Evolutionary conservation across 139 green algal species (phyloP), one percentile per base, ranked within the genome.

Genomic region (Chlorella ohadii): DNA sequence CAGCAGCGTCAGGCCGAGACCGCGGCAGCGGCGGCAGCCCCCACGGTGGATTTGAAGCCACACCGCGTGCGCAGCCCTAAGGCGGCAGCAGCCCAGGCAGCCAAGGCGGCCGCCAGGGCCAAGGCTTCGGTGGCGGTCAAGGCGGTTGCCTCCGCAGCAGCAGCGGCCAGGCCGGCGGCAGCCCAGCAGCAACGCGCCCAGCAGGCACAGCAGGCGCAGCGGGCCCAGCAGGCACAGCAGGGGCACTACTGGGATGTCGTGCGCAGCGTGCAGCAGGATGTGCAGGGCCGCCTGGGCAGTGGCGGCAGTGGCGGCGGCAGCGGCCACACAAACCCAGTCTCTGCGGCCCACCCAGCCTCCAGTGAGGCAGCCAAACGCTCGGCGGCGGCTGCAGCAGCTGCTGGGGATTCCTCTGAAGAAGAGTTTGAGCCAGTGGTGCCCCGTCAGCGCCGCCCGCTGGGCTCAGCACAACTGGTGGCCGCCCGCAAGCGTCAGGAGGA

Each of bases 161-260:
- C 31, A 1, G 72, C 25, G 27, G 28, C 39, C 13, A 38, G 27
- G 27, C 7, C 9, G 15, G 51, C 51, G 3, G 51, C 51, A 22
- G 51, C 51, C 51, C 51, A 25, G 51, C 7, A 3, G 36, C 57
- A 81, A 33, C 55, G 20, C 12, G 33, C 0, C 22, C 75, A 71
- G 56, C 51, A 56, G 59, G 25, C n/a, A 36, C 25, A 33, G 28
- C 78, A 23, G 16, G 5, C 12, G 27, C 63, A 80, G 64, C 36
- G n/a, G 16, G 22, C 19, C 2, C 22, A 79, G 55, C 56, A 70
- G 33, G 13, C 17, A 20, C 15, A 17, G 33, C 56, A 65, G 68
- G 55, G 56, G 2, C 83, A 87, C 66, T 87, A 87, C 55, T 79
- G 56, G 66, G 20, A 74, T 7, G 73, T 87, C 2, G 71, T 87